Base-by-base conservation (phyloP, 495 filamentous ascomycete species). In the Annulohypoxylon maeteangense region DNA sequence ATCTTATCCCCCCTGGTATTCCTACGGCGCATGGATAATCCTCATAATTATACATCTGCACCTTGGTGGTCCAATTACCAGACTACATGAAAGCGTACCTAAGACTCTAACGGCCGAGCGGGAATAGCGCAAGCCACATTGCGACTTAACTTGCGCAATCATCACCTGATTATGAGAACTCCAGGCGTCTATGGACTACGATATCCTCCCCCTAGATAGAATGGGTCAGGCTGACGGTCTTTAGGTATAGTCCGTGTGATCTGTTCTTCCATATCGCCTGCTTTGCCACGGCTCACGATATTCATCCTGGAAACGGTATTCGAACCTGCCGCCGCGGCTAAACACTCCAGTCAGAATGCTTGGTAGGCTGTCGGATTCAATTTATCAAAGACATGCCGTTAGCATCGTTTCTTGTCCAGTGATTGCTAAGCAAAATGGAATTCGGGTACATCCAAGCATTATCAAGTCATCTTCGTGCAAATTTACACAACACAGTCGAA, bases 81-180 rank as follows among this genome's bases (percentile, higher is more conserved):
- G 44, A 32, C 63, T 55, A 70, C 47, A 65, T 68, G 65, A 69
- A 71, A 64, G 71, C 51, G 59, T 72, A 59, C 38, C 62, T 53
- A 67, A 70, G 65, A 64, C 58, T 63, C 61, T 22, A 70, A 70
- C 73, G 70, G 68, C 71, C 65, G 62, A 70, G 68, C 51, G 65
- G 70, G 65, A 70, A 61, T 66, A 64, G 61, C 66, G 62, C 65
- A 68, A 78, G 74, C 73, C 73, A 75, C 65, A 66, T 59, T 68
- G 54, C 62, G 25, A 65, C 62, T 65, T 62, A 63, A 38, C 48
- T 53, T 50, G 16, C 38, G 48, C 54, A 23, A 10, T 47, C 29
- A 55, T 53, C 34, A 25, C 61, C 45, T 51, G 45, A 38, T 50
- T 12, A 47, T 51, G 31, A 25, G 27, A 42, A 47, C 32, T 38